A percentile compares a stretch with the other conserved stretches of the same genome.
Evolutionary conservation across 768 basidiomycete species (phyloP).

Genomic region (Lactifluus rugatus): DNA sequence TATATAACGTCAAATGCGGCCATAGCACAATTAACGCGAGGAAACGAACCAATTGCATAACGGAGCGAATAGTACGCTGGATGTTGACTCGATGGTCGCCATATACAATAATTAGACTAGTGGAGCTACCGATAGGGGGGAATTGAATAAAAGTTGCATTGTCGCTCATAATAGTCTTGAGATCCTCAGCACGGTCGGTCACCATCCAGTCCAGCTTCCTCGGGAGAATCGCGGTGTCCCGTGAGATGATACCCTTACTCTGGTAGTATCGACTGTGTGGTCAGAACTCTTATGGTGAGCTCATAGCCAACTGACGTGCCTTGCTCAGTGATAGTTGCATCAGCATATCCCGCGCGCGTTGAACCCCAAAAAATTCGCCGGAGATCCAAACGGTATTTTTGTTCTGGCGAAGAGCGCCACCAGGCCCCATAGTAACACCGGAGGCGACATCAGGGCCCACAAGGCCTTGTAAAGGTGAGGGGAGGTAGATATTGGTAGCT

Average conservation of each 20-base stretch:
- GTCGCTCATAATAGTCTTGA: conserved; percentile 89
- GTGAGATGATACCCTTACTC: conserved; percentile 83
- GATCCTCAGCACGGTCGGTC: conserved; percentile 89
- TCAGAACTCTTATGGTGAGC: not conserved
- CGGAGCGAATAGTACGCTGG: conserved; percentile 83
- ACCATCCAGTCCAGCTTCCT: conserved; percentile 99
- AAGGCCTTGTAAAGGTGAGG: conserved; percentile 81
- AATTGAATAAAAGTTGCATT: conserved; percentile 95
- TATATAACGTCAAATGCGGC: conserved; percentile 21
- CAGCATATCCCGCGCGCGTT: conserved; percentile 91
- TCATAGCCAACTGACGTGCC: conserved; percentile 34
- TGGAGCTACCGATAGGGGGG: conserved; percentile 84
- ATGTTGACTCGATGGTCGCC: conserved; percentile 93
- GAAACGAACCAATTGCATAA: conserved; percentile 83
- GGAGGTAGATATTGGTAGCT: conserved; percentile 92
- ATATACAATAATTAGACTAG: conserved; percentile 86
- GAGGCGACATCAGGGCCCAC: conserved; percentile 53
- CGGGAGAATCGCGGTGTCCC: conserved; percentile 89
- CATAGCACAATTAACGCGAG: not conserved
- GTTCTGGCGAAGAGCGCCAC: conserved; percentile 39
- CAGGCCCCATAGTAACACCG: conserved; percentile 32
- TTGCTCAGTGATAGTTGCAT: conserved; percentile 80
- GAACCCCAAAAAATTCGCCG: conserved; percentile 94
- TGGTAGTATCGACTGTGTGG: conserved; percentile 25
- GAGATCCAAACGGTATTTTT: conserved; percentile 90